A percentile compares a stretch with the other conserved stretches of the same genome.
phyloP scores from a whole-genome alignment of 202 grass and related monocot genomes.

The Saccharum hybrid region DNA sequence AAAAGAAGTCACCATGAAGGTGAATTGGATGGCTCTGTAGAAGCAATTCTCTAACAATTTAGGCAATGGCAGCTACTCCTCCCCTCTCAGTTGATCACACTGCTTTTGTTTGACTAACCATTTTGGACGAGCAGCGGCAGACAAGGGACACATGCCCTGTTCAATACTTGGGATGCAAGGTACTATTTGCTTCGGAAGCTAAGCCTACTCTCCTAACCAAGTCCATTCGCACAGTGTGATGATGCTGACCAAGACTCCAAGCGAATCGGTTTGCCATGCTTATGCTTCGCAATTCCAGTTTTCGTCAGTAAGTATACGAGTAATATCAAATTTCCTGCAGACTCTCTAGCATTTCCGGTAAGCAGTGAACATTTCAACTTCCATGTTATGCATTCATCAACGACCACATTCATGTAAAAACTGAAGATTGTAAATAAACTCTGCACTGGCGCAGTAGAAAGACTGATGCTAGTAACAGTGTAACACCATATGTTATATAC shows the following conservation, averaged over 20 bases:
- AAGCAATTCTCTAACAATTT: slow-evolving; percentile 18
- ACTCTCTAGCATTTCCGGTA: neutral
- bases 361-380: neutral
- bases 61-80: slow-evolving; percentile 13
- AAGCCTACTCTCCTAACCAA: slow-evolving; percentile 10
- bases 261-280: neutral
- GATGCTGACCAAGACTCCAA: neutral
- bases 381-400: neutral
- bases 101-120: slow-evolving; percentile 51
- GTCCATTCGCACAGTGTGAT: slow-evolving; percentile 14
- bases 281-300: slow-evolving; percentile 7
- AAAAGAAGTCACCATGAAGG: neutral
- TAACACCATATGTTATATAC: neutral
- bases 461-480: neutral
- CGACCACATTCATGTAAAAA: neutral
- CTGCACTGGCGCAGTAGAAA: neutral
- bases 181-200: slow-evolving; percentile 44
- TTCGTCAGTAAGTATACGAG: neutral
- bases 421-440: neutral
- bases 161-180: slow-evolving; percentile 48
- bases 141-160: slow-evolving; percentile 51
- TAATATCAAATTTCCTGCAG: neutral
- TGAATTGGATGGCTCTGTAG: neutral
- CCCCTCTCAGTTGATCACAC: slow-evolving; percentile 24
- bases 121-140: slow-evolving; percentile 46